Base-by-base conservation (phyloP, 305 asterid genomes). In the Solanum chacoense region DNA sequence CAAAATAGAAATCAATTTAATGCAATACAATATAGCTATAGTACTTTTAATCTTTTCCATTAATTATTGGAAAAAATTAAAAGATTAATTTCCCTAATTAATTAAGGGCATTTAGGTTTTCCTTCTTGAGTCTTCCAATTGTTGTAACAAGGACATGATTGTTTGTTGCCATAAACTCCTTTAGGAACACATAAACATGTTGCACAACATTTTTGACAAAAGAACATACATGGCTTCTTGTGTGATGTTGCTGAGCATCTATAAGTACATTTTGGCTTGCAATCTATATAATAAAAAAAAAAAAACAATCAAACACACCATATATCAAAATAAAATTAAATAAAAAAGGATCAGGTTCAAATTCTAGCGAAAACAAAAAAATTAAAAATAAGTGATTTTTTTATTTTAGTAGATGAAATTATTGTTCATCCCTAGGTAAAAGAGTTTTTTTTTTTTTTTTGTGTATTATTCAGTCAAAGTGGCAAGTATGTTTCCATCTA, bases 101-200 rank as follows among this genome's bases (percentile, higher is more conserved):
- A 74, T 75, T 78, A 94, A 89, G 96, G 96, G 89, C 96, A 94
- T 90, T 94, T 94, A 3, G 96, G 93, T n/a, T 89, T 34, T 34
- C 95, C 95, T 85, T 93, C 93, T 88, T 93, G 85, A 22, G 96
- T 94, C 93, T 94, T 94, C 96, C 96, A 94, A 29, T 88, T 91
- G 91, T 94, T 93, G 95, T 94, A 94, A 76, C 96, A 94, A 90
- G 95, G 89, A 87, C 96, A 94, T 18, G 93, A 76, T 55, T 93
- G 91, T 45, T 92, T 94, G 92, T 93, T 88, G 86, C 95, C 95
- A 86, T 91, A 94, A 24, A 88, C 87, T 5, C 95, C 96, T 2
- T 75, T 35, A 13, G 96, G 96, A 18, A 94, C 96, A 67, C 96
- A 94, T 1, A 87, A 88, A 84, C 96, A 94, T 87, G 85, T 94